Evolutionary conservation across 108 stramenopile species (phyloP).

Genomic region (Discostella pseudostelligera): DNA sequence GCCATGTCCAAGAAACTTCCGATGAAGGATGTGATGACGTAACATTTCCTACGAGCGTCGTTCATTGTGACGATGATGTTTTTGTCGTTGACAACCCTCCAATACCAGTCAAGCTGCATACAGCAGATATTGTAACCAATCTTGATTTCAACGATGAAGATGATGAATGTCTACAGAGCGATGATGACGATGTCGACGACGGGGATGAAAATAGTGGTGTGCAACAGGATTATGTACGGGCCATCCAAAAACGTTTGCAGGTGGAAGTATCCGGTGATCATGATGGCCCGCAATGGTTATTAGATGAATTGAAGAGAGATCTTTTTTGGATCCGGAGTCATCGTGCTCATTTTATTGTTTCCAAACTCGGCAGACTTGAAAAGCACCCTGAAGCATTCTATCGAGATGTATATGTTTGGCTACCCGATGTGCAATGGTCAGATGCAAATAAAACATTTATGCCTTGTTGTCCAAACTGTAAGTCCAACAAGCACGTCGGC

Average conservation of each 20-base stretch:
- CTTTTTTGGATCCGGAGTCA: background rate
- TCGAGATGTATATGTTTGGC: conserved; percentile 32
- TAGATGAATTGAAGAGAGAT: background rate
- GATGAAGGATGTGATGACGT: too few relatives aligned
- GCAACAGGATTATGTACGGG: conserved; percentile 7
- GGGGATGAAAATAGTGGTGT: background rate
- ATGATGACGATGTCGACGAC: background rate
- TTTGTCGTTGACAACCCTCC: too few relatives aligned
- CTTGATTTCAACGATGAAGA: conserved; percentile 9
- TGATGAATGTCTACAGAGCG: background rate
- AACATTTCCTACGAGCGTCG: too few relatives aligned
- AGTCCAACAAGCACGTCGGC: conserved; percentile 20
- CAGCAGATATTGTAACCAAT: background rate
- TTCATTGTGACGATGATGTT: too few relatives aligned
- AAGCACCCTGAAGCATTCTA: conserved; percentile 21
- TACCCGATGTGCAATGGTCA: conserved; percentile 26
- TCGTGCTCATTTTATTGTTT: background rate
- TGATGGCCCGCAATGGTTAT: background rate
- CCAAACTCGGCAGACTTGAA: background rate
- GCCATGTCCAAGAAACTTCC: too few relatives aligned
- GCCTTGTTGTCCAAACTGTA: conserved; percentile 33
- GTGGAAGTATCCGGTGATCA: conserved; percentile 7
- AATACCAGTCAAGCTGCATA: background rate
- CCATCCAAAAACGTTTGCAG: conserved; percentile 12
- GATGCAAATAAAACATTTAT: conserved; percentile 8